Base-by-base conservation (phyloP, 2,329 filamentous ascomycete genomes). In the Calonectria hongkongensis region DNA sequence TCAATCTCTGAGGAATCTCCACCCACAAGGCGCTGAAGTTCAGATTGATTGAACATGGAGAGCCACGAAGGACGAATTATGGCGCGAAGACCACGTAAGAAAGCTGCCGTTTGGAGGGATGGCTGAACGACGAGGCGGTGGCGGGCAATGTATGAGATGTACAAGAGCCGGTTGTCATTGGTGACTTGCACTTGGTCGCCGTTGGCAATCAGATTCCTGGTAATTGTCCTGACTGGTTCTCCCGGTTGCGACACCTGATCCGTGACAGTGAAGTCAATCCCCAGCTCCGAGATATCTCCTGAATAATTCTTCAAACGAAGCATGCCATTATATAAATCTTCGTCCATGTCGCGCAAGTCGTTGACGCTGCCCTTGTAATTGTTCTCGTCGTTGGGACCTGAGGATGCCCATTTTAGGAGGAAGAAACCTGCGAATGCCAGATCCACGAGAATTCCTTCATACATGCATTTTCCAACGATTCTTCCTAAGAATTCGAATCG, bases 41-140 rank as follows among this genome's bases (percentile, higher is more conserved):
- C 97, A 3, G 92, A 92, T 83, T 98, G 96, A 83, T 99, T 99
- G 88, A 99, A 99, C 97, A 99, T 98, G 79, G 94, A 95, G 5
- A 99, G 89, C 97, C 97, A 99, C 4, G 92, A 91, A 0, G 96
- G 96, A 71, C 96, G 93, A 76, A 99, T 97, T 81, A 99, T 98
- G 75, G 93, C 89, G 27, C 94, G 92, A 1, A 99, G 91, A 0
- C 97, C 97, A 69, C 92, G 92, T 9, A 99, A 89, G 83, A 99
- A 99, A 1, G 95, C 95, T 27, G 92, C 89, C 0, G 96, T 98
- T 81, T 98, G 95, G n/a, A 88, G 86, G 63, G 90, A 90, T 1
- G 95, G 94, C 81, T 98, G 97, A 1, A 90, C 88, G 68, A 95
- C 92, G 0, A 99, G 91, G 13, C 96, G 93, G 82, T 98, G 96